Base-by-base conservation (phyloP, 108 stramenopile genomes). In the Nitzschia sp. region DNA sequence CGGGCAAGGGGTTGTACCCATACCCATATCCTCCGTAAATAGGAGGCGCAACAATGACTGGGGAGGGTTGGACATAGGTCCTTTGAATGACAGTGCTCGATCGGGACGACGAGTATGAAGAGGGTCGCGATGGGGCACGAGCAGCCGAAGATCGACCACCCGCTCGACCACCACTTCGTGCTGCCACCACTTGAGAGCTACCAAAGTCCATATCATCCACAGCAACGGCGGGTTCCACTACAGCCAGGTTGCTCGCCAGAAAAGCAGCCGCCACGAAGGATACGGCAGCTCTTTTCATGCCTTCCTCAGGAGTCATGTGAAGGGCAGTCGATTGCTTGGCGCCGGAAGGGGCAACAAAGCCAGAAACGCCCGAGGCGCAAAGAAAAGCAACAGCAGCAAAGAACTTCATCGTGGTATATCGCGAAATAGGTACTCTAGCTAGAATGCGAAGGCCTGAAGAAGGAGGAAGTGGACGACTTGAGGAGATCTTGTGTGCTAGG, bases 101-200 rank as follows among this genome's bases (percentile, higher is more conserved):
- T 29, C 48, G 46, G 22, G 54, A 0, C 19, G 56, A 35, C 17
- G 61, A 55, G 0, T n/a, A 48, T 0, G 66, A 54, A 5, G 56
- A 33, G n/a, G 60, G 28, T 13, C 60, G 38, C 13, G 36, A 29
- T 15, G 73, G 46, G 16, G 56, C 62, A n/a, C 78, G 38, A 33
- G 52, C 68, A 0, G 35, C 44, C n/a, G 63, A 58, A 0, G 76
- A 67, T 31, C 82, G 78, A 58, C 82, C 82, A 26, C 82, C 82
- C 4, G 75, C 70, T 27, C 82, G 82, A 36, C 82, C 82, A 33
- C 82, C 82, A 59, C 74, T 76, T 13, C 82, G 78, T 22, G 50
- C 82, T 0, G 82, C 82, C 31, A 83, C 36, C 1, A 83, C 59
- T 54, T 72, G 55, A 31, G 55, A 56, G n/a, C 60, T 69, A 19